Evolutionary conservation across 1,284 basidiomycete species (phyloP).

Genomic region (Polyporus tsugae): DNA sequence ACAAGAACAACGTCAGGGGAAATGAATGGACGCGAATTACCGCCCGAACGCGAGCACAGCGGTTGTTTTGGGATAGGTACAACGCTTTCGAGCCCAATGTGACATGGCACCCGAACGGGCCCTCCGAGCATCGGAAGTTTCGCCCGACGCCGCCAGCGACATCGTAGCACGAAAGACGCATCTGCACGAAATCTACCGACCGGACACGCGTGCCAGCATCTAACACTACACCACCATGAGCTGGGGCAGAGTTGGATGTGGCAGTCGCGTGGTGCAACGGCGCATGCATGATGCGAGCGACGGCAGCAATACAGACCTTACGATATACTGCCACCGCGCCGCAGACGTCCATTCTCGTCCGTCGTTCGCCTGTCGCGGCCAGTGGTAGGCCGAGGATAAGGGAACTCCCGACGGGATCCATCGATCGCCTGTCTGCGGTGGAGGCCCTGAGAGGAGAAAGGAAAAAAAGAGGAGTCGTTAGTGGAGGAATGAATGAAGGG

Average conservation of each 20-base stretch:
- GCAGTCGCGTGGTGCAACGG: background rate
- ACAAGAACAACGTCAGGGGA: background rate
- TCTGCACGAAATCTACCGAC: background rate
- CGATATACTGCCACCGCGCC: conserved; percentile 22
- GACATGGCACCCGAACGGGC: background rate
- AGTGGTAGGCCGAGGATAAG: conserved; percentile 3
- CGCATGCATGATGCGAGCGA: background rate
- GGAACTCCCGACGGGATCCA: background rate
- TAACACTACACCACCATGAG: background rate
- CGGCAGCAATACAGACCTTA: background rate
- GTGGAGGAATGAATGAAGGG: conserved; percentile 15
- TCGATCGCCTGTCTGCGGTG: conserved; percentile 10
- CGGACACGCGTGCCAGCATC: background rate
- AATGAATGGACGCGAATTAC: conserved; percentile 6
- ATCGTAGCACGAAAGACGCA: background rate
- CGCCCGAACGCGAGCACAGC: background rate
- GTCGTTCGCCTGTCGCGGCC: background rate
- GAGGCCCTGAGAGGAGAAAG: conserved; percentile 6
- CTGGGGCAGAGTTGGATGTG: background rate
- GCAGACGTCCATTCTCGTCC: conserved; percentile 24
- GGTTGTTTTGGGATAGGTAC: background rate
- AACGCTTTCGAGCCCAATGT: background rate
- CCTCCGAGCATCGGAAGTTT: conserved; percentile 1
- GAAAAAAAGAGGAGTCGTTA: conserved; percentile 1
- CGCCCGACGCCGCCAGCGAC: background rate